These are phyloP conservation scores for Tirmania nivea DNA, from an alignment of 495 filamentous ascomycete species.

Conservation along the genomic window DNA sequence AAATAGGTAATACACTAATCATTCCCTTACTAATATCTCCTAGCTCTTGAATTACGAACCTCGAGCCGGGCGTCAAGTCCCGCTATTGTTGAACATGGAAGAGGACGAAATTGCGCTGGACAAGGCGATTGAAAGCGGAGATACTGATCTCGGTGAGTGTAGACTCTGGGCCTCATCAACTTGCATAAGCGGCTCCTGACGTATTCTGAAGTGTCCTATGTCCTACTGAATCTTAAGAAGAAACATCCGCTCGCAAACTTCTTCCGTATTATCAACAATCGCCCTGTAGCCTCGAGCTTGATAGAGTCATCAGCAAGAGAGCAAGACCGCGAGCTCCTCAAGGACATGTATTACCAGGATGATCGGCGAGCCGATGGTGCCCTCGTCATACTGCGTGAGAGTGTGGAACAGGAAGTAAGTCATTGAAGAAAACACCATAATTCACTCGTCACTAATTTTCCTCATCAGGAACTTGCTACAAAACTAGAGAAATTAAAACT, in stretches of 20 bases:
- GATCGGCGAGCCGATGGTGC: slow-evolving; percentile 79
- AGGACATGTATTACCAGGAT: slow-evolving; percentile 95
- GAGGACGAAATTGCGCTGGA: slow-evolving; percentile 90
- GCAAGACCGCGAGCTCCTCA: slow-evolving; percentile 64
- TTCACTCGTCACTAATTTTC: background rate
- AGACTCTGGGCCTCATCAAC: background rate
- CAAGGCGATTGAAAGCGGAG: slow-evolving; percentile 89
- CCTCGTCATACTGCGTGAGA: slow-evolving; percentile 65
- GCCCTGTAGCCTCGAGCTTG: slow-evolving; percentile 70
- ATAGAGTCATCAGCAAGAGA: slow-evolving; percentile 62
- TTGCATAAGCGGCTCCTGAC: background rate
- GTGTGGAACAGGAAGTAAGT: slow-evolving; percentile 6
- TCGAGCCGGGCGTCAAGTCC: slow-evolving; percentile 82
- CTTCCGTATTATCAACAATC: slow-evolving; percentile 74
- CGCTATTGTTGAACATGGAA: slow-evolving; percentile 83
- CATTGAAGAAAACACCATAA: background rate
- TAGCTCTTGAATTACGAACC: slow-evolving; percentile 72
- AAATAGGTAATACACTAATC: background rate
- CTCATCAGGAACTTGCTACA: slow-evolving; percentile 6
- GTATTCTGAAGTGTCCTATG: slow-evolving; percentile 39
- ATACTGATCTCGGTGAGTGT: slow-evolving; percentile 48
- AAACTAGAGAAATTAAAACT: slow-evolving; percentile 67
- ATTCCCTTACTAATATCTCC: too few species aligned
- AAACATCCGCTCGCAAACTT: slow-evolving; percentile 78
- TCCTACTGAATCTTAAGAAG: slow-evolving; percentile 70